Evolutionary conservation across 2,329 filamentous ascomycete species (phyloP), one percentile per base, ranked within the genome.

Genomic region (Diaporthe ampelina): DNA sequence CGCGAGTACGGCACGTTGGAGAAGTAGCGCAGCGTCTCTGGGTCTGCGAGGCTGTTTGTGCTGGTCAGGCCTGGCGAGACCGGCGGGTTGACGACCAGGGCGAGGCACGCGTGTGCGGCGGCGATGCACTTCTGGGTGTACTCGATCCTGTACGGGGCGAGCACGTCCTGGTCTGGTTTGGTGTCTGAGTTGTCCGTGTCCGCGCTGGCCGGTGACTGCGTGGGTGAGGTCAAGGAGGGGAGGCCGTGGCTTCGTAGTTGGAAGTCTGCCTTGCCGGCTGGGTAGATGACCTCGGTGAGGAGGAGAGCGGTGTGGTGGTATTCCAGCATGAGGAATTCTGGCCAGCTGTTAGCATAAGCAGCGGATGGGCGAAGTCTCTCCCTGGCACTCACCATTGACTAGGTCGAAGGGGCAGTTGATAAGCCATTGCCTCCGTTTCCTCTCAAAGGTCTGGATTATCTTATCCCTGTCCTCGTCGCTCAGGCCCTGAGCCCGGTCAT

Each of bases 341-440:
- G 10, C 21, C 13, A 3, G 26, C 9, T 7, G 15, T 72, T 19
- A 72, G 69, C 58, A 9, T 19, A 13, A 9, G 21, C 17, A 17
- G 54, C 7, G 26, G 13, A 19, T 13, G 29, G 29, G 29, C 29
- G 4, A 7, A 32, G 29, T 32, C 4, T 7, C 6, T 32, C 29
- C 29, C 29, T 1, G 40, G 19, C 26, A 26, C 73, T 45, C 43
- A 75, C 74, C 74, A 24, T 70, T 75, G 13, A 74, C 67, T 9
- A 75, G 52, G 37, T 75, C 72, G 29, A 75, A 71, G 6, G 74
- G 74, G 35, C 74, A 75, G 32, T 73, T 73, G 17, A 74, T 45
- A 17, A 75, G 57, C 74, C 74, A 75, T 24, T 71, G 72, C n/a
- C 19, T 54, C 9, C 71, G 29, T 26, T 50, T 67, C 24, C 40